phyloP scores from a whole-genome alignment of 345 rosid genomes.

The Adansonia digitata region DNA sequence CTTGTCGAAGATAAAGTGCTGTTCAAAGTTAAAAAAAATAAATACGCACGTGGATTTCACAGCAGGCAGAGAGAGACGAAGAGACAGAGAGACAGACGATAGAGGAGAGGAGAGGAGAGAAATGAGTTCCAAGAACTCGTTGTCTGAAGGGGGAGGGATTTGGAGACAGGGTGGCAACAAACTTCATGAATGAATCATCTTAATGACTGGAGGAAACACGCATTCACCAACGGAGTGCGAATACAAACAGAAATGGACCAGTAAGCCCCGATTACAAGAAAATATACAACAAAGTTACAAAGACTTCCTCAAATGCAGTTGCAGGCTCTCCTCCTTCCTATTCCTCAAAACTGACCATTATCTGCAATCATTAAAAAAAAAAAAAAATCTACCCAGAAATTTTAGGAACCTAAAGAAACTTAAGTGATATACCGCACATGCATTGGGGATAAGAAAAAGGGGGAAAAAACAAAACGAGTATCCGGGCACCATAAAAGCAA shows the following conservation, averaged over 20 bases:
- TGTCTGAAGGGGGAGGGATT: no score
- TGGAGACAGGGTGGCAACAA: not conserved
- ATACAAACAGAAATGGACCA: not conserved
- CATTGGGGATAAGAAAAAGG: not conserved
- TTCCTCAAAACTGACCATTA: slow-evolving; percentile 22
- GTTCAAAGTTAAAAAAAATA: no score
- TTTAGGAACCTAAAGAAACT: slow-evolving; percentile 12
- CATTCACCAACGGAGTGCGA: no score
- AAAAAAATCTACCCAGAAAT: slow-evolving; percentile 9
- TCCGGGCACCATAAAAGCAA: slow-evolving; percentile 22
- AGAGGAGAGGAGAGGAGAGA: no score
- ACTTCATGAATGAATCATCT: not conserved
- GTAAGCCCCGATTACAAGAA: slow-evolving; percentile 18
- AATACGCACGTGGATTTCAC: no score
- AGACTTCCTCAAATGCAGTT: slow-evolving; percentile 4
- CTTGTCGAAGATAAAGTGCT: no score
- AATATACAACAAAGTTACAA: slow-evolving; percentile 25
- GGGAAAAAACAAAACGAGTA: not conserved
- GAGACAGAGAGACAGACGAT: no score
- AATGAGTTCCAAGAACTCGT: not conserved
- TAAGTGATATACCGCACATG: slow-evolving; percentile 8
- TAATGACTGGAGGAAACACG: not conserved
- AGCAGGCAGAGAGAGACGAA: no score
- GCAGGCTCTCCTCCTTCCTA: slow-evolving; percentile 12
- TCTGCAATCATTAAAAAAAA: no score